These are phyloP conservation scores for Arthrocladium fulminans DNA, from an alignment of 2,329 filamentous ascomycete species.

Conservation along the genomic window DNA sequence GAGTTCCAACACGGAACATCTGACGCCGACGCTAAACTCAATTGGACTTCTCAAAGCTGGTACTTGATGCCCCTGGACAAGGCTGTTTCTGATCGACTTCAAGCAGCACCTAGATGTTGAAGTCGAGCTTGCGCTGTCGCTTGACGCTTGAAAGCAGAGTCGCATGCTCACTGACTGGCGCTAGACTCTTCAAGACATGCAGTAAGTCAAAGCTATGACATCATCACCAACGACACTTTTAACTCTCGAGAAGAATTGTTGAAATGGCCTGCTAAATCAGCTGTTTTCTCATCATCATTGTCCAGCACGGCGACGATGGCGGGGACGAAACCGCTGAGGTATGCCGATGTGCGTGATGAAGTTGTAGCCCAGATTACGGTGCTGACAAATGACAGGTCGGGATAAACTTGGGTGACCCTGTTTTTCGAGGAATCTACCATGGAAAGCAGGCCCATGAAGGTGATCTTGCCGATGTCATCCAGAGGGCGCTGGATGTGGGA, in stretches of 20 bases:
- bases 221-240: neutral
- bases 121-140: neutral
- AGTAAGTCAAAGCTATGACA: neutral
- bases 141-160: neutral
- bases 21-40: neutral
- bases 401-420: constrained; percentile 90
- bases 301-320: neutral
- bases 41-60: neutral
- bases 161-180: neutral
- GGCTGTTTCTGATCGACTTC: too few species aligned
- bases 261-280: neutral
- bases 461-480: constrained; percentile 54
- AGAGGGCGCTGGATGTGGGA: constrained; percentile 66
- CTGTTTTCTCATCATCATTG: neutral
- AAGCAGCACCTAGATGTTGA: neutral
- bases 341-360: constrained; percentile 37
- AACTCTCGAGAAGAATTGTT: neutral
- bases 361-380: constrained; percentile 5
- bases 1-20: neutral
- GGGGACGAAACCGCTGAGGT: constrained; percentile 30
- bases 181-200: neutral
- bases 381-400: constrained; percentile 51
- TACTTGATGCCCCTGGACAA: neutral
- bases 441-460: constrained; percentile 54
- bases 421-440: constrained; percentile 78